A percentile compares a stretch with the other conserved stretches of the same genome.
These are phyloP conservation scores for Golubevia pallescens DNA, from an alignment of 1,284 basidiomycete genomes.

Conservation along the genomic window DNA sequence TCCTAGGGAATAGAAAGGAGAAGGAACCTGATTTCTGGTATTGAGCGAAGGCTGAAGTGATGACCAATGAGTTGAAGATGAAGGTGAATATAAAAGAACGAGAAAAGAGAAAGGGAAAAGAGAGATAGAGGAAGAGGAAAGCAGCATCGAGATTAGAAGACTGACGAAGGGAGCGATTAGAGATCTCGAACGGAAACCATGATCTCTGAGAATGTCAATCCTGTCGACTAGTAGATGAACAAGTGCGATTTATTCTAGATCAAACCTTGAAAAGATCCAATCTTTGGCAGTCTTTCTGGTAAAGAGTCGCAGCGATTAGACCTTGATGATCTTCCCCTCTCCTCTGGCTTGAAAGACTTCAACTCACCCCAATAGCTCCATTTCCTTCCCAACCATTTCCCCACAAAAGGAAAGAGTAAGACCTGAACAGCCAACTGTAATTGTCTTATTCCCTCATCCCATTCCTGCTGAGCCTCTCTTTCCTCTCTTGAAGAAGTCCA, in stretches of 20 bases:
- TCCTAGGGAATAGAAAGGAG: no score
- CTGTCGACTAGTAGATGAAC: not conserved
- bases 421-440: conserved; percentile 30
- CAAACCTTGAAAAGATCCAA: not conserved
- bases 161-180: not conserved
- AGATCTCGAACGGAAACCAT: not conserved
- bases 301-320: no score
- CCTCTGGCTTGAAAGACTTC: no score
- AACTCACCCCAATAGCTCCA: conserved; percentile 30
- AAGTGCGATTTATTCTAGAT: not conserved
- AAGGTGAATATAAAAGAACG: no score
- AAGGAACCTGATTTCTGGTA: no score
- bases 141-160: not conserved
- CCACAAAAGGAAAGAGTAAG: conserved; percentile 32
- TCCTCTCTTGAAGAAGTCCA: no score
- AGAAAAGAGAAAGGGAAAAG: no score
- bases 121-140: not conserved
- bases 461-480: conserved; percentile 21
- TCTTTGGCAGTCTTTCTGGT: no score
- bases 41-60: no score
- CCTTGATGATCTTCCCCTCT: no score
- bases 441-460: conserved; percentile 34
- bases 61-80: no score
- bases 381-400: conserved; percentile 33
- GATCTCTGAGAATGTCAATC: not conserved